Evolutionary conservation across 768 basidiomycete species (phyloP), one percentile per base, ranked within the genome.

Genomic region (Tulasnella sp.): DNA sequence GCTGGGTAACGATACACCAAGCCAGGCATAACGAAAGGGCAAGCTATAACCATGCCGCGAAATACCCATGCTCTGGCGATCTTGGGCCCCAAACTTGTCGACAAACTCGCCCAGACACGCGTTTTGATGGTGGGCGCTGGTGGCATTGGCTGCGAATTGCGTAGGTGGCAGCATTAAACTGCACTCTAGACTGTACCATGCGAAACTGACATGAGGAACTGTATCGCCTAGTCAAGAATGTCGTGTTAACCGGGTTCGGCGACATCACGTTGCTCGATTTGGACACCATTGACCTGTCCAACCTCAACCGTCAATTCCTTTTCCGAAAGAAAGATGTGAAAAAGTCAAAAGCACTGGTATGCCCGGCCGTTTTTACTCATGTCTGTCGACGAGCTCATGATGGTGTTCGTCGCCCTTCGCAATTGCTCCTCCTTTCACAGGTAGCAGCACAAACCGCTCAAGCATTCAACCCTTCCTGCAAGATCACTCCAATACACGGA

Each of bases 261-360:
- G 84, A 90, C 78, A 96, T 97, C 75, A 94, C 94, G 0, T 86
- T 97, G 66, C 84, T 99, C 73, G 96, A 99, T 81, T 85, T 99
- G 75, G 96, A 99, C 81, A 99, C 96, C 22, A 99, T 99, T 79
- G 96, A 99, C 84, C 84, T 99, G 52, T 96, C 94, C 65, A 99
- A 99, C 79, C 83, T 98, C 68, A 99, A 99, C 78, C 87, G 96
- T 26, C 96, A 98, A 77, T 99, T 98, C 79, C 83, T 99, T 44
- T 99, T 99, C 82, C 86, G 87, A 74, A 98, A 98, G 81, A 96
- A 96, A 78, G 95, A 98, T 77, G 91, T 99, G 71, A 97, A 97
- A 78, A 92, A 97, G 77, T 90, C 95, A 77, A 99, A 99, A 82
- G 92, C 96, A 1, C 78, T 95, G 81, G 95, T 94, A 73, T 52